Evolutionary conservation across 2,329 filamentous ascomycete species (phyloP).

Genomic region (Xylaria sp.): DNA sequence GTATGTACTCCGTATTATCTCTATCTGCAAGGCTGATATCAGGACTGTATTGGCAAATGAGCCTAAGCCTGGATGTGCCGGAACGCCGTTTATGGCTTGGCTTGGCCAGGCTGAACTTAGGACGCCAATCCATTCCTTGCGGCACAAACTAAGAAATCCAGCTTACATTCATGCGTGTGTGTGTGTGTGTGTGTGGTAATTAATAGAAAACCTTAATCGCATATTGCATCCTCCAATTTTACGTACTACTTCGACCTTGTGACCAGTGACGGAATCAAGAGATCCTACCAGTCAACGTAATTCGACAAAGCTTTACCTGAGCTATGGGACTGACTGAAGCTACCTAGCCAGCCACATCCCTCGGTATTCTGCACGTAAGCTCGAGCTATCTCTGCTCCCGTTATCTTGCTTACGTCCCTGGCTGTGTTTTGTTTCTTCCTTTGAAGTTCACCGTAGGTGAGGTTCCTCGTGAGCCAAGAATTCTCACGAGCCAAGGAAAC

Average conservation of each 20-base stretch:
- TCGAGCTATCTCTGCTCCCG: background rate
- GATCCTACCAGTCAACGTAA: background rate
- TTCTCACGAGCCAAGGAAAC: background rate
- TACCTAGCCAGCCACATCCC: background rate
- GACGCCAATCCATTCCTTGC: conserved; percentile 5
- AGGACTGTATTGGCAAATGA: background rate
- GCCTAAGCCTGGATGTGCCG: background rate
- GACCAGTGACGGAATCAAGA: background rate
- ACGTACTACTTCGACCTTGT: background rate
- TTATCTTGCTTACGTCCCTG: background rate
- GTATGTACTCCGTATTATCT: background rate
- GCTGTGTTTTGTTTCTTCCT: background rate
- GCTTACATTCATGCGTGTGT: conserved; percentile 11
- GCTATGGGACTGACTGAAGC: background rate
- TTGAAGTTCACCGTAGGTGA: background rate
- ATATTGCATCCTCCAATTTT: background rate
- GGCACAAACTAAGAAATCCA: background rate
- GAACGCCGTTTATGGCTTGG: conserved; percentile 16
- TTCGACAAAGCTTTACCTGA: background rate
- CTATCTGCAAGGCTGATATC: conserved; percentile 17
- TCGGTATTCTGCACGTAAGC: background rate
- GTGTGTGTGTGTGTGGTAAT: background rate
- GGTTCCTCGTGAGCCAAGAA: too few species aligned
- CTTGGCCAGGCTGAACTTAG: conserved; percentile 12
- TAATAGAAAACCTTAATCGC: background rate